Evolutionary conservation across 257 asterid genomes (phyloP).

Genomic region (Solanum tacnaense): DNA sequence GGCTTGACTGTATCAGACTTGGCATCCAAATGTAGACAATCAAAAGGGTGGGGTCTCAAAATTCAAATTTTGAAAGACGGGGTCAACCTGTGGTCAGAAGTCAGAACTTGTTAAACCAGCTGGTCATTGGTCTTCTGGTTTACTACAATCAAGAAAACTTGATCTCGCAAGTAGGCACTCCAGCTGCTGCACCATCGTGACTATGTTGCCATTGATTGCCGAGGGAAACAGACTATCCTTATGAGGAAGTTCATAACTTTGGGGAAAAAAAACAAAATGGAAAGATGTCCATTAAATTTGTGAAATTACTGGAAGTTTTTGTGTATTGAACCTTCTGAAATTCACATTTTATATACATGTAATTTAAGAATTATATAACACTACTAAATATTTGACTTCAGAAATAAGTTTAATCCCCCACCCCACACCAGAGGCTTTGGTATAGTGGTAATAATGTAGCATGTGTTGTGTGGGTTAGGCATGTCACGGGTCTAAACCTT

Average conservation of each 20-base stretch:
- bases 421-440: background rate
- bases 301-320: background rate
- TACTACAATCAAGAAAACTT: background rate
- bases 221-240: background rate
- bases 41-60: background rate
- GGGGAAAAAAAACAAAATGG: background rate
- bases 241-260: background rate
- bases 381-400: background rate
- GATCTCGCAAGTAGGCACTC: background rate
- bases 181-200: background rate
- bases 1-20: background rate
- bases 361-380: background rate
- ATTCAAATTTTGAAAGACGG: background rate
- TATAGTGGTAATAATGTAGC: background rate
- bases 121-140: background rate
- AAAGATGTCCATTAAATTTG: background rate
- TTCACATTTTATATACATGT: background rate
- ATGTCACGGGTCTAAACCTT: background rate
- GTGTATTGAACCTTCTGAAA: background rate
- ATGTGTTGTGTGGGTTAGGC: background rate
- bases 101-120: background rate
- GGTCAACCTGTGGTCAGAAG: background rate
- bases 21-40: background rate
- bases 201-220: background rate
- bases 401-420: background rate